phyloP scores from a whole-genome alignment of 495 filamentous ascomycete genomes.

The Bombardia bombarda region DNA sequence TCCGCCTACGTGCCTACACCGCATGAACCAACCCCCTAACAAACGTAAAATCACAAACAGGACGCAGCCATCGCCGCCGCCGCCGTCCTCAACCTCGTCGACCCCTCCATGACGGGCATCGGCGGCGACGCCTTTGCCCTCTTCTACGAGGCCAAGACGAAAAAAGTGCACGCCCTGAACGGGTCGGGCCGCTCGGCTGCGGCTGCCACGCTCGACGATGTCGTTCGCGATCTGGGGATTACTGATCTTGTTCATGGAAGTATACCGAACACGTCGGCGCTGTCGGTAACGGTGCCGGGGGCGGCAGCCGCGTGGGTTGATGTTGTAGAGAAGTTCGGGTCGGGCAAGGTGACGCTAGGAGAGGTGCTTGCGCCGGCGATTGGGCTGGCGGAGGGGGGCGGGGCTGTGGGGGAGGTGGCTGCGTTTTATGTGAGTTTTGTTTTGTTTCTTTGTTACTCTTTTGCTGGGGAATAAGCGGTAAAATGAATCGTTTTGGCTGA shows the following conservation, averaged over 20 bases:
- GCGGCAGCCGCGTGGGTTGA: conserved; percentile 85
- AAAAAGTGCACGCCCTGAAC: conserved; percentile 66
- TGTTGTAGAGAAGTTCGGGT: conserved; percentile 68
- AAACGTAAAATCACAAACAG: conserved; percentile 3
- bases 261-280: conserved; percentile 58
- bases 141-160: conserved; percentile 64
- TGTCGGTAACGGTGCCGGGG: conserved; percentile 67
- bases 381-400: conserved; percentile 69
- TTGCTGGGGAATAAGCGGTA: no score
- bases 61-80: conserved; percentile 29
- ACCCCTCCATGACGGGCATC: conserved; percentile 74
- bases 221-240: conserved; percentile 56
- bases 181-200: conserved; percentile 65
- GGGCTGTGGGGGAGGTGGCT: conserved; percentile 65
- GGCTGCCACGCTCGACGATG: conserved; percentile 47
- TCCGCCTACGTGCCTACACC: no score
- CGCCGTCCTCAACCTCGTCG: conserved; percentile 71
- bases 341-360: conserved; percentile 59
- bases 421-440: conserved; percentile 43
- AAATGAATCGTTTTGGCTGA: neutral
- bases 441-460: no score
- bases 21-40: neutral
- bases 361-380: conserved; percentile 69
- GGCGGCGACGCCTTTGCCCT: conserved; percentile 85
- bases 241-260: conserved; percentile 35